These are phyloP conservation scores for Auricularia auricula-judae DNA, from an alignment of 768 basidiomycete genomes.

Conservation along the genomic window DNA sequence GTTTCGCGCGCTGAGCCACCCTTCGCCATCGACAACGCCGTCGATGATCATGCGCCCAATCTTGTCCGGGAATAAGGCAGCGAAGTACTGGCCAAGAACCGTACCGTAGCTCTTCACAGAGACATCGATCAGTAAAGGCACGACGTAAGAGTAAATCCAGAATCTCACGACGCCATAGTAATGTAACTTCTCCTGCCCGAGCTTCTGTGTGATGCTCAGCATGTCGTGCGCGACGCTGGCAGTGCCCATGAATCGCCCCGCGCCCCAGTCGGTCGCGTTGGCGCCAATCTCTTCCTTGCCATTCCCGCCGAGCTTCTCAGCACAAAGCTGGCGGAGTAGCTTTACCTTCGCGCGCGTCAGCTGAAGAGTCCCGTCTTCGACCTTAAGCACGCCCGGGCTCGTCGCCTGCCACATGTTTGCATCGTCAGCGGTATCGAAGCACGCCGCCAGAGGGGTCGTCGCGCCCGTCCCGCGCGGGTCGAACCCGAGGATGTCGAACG, in stretches of 20 bases:
- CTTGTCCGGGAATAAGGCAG: not conserved
- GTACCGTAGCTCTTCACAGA: conserved; percentile 1
- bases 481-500: not conserved
- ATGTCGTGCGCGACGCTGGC: conserved; percentile 10
- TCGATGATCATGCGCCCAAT: conserved; percentile 3
- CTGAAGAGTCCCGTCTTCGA: not conserved
- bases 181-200: conserved; percentile 9
- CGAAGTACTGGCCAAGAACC: not conserved
- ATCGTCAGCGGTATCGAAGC: not conserved
- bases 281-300: not conserved
- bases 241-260: conserved; percentile 1
- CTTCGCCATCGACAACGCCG: conserved; percentile 2
- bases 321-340: not conserved
- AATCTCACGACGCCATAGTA: conserved; percentile 3
- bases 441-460: not conserved
- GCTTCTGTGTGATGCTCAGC: conserved; percentile 9
- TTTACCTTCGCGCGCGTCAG: not conserved
- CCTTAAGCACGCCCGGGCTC: not conserved
- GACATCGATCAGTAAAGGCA: not conserved
- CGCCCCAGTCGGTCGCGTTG: not conserved
- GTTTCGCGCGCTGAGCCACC: not conserved
- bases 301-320: not conserved
- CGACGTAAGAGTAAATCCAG: too few relatives aligned
- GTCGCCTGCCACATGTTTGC: not conserved
- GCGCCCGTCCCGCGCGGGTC: not conserved